A percentile compares a stretch with the other conserved stretches of the same genome.
These are phyloP conservation scores for Dendrobium catenatum DNA, from an alignment of 106 monocot species.

Conservation along the genomic window DNA sequence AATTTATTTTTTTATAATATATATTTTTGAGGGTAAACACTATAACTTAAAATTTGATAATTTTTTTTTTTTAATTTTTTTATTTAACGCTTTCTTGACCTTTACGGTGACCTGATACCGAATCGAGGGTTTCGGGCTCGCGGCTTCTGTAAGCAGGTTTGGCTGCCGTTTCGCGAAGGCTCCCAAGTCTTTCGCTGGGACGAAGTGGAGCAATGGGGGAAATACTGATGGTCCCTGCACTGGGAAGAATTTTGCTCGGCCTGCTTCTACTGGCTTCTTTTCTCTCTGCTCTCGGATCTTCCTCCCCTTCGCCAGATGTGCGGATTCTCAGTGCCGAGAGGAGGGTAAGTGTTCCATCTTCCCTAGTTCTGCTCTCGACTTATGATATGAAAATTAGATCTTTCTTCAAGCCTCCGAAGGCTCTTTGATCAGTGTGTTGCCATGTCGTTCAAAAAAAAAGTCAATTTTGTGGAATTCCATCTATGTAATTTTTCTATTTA, in stretches of 20 bases:
- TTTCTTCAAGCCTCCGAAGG: neutral
- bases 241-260: neutral
- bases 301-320: conserved; percentile 18
- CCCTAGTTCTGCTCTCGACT: neutral
- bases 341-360: conserved; percentile 27
- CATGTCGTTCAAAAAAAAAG: neutral
- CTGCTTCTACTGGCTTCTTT: conserved; percentile 16
- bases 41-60: too few relatives aligned
- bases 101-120: too few relatives aligned
- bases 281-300: neutral
- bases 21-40: too few relatives aligned
- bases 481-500: neutral
- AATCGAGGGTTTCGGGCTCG: too few relatives aligned
- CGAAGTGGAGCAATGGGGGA: neutral
- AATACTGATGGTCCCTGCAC: neutral
- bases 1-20: too few relatives aligned
- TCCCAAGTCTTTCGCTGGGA: neutral
- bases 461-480: neutral
- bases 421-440: neutral
- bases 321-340: conserved; percentile 46
- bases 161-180: neutral
- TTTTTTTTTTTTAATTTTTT: too few relatives aligned
- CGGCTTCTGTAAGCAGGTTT: neutral
- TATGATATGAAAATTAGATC: neutral
- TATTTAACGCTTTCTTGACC: too few relatives aligned